Percentiles rank a stretch among this genome's conserved stretches.
These are phyloP conservation scores for Aspergillus costaricaensis DNA, from an alignment of 2,329 filamentous ascomycete species.

Conservation along the genomic window DNA sequence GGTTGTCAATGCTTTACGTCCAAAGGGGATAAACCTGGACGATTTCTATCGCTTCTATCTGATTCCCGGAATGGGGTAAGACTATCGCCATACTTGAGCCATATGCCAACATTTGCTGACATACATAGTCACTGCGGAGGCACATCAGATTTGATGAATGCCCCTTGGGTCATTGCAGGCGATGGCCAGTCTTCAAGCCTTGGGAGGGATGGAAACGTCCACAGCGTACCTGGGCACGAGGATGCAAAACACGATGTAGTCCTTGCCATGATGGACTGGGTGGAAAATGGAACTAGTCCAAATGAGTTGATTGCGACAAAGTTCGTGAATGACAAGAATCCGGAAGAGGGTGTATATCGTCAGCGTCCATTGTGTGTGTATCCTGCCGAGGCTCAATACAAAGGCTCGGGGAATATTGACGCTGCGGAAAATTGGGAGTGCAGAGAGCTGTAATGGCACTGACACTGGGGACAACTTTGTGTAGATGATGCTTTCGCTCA, in stretches of 20 bases:
- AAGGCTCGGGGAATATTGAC: not conserved
- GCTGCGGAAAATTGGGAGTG: not conserved
- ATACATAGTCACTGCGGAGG: not conserved
- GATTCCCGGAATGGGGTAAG: slow-evolving; percentile 18
- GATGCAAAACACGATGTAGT: slow-evolving; percentile 19
- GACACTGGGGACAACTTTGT: not conserved
- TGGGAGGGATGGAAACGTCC: not conserved
- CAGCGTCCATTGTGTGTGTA: slow-evolving; percentile 1
- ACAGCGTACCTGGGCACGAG: slow-evolving; percentile 11
- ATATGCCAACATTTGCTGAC: not conserved
- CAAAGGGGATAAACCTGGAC: slow-evolving; percentile 7
- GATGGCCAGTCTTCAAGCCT: not conserved
- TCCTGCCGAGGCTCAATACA: not conserved
- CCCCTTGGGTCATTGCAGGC: slow-evolving; percentile 11
- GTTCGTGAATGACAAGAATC: slow-evolving; percentile 3
- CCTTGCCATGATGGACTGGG: slow-evolving; percentile 22
- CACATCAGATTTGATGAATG: not conserved
- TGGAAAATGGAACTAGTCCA: slow-evolving; percentile 19
- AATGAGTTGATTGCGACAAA: slow-evolving; percentile 18
- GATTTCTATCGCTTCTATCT: slow-evolving; percentile 21
- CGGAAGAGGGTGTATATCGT: not conserved
- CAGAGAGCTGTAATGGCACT: not conserved
- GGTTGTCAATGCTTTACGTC: not conserved
- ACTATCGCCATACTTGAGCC: not conserved
- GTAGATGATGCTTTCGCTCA: not conserved